Conservation (phyloP, 257 asterid species). For the Salvia splendens region DNA sequence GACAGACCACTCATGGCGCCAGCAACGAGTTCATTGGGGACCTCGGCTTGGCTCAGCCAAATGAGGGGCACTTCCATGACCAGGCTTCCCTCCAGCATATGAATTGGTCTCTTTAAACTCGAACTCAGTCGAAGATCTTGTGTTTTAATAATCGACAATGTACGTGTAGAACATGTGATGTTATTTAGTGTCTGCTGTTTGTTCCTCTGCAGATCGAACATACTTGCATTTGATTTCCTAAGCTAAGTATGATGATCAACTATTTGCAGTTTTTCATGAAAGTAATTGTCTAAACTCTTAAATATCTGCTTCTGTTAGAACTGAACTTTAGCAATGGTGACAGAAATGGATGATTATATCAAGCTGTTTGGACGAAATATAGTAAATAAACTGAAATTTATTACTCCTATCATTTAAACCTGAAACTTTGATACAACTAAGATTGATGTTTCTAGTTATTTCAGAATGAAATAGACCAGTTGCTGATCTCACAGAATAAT, state of each 20-base stretch:
- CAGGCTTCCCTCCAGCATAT: conserved; percentile 61
- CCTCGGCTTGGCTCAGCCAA: conserved; percentile 62
- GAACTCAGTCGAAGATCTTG: not conserved
- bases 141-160: not conserved
- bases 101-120: conserved; percentile 67
- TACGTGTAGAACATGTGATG: not conserved
- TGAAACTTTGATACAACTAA: not conserved
- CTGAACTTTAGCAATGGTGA: not conserved
- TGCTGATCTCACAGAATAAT: conserved; percentile 1
- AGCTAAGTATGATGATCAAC: not conserved
- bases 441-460: not conserved
- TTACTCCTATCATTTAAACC: not conserved
- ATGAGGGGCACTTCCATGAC: conserved; percentile 48
- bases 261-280: conserved; percentile 7
- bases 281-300: not conserved
- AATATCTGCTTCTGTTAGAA: not conserved
- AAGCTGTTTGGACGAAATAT: not conserved
- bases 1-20: conserved; percentile 51
- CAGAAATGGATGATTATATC: not conserved
- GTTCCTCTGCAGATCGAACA: conserved; percentile 2
- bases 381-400: not conserved
- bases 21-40: conserved; percentile 46
- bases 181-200: conserved; percentile 3
- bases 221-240: not conserved
- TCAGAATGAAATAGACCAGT: not conserved